Conservation (phyloP, 2,329 filamentous ascomycete genomes). For the Sclerotinia glacialis region DNA sequence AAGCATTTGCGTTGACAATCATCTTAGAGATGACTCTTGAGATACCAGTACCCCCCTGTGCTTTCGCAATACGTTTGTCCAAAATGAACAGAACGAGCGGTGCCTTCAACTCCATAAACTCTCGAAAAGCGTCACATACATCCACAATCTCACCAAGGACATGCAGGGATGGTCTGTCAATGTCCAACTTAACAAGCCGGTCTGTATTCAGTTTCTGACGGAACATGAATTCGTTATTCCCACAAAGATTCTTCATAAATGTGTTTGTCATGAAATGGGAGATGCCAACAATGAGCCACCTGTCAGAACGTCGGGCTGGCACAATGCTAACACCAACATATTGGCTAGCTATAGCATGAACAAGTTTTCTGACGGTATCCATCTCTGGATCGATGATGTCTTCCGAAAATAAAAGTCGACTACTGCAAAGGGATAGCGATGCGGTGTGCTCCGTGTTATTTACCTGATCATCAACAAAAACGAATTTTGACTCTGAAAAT, state of each 20-base stretch:
- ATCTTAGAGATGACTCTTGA: slow-evolving; percentile 82
- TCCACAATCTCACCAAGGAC: slow-evolving; percentile 75
- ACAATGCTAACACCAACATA: slow-evolving; percentile 95
- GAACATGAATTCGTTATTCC: slow-evolving; percentile 92
- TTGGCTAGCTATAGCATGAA: slow-evolving; percentile 82
- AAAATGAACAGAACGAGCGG: slow-evolving; percentile 90
- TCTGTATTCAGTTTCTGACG: slow-evolving; percentile 84
- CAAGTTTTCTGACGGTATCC: slow-evolving; percentile 73
- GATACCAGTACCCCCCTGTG: slow-evolving; percentile 75
- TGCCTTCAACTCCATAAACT: slow-evolving; percentile 89
- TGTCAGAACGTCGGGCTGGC: slow-evolving; percentile 74
- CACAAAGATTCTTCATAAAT: slow-evolving; percentile 86
- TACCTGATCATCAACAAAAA: slow-evolving; percentile 87
- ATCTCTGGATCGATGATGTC: slow-evolving; percentile 83
- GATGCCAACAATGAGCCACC: slow-evolving; percentile 86
- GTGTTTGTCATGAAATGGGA: slow-evolving; percentile 94
- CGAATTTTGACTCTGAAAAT: slow-evolving; percentile 87
- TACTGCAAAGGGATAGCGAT: slow-evolving; percentile 84
- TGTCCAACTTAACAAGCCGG: slow-evolving; percentile 74
- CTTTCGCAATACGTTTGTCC: slow-evolving; percentile 85
- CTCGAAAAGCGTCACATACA: slow-evolving; percentile 78
- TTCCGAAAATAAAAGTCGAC: slow-evolving; percentile 76
- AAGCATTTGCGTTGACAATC: slow-evolving; percentile 81
- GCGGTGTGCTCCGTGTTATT: slow-evolving; percentile 74
- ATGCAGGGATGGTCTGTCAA: slow-evolving; percentile 76